Evolutionary conservation across 495 filamentous ascomycete genomes (phyloP).

Genomic region (Emericellopsis terricola): DNA sequence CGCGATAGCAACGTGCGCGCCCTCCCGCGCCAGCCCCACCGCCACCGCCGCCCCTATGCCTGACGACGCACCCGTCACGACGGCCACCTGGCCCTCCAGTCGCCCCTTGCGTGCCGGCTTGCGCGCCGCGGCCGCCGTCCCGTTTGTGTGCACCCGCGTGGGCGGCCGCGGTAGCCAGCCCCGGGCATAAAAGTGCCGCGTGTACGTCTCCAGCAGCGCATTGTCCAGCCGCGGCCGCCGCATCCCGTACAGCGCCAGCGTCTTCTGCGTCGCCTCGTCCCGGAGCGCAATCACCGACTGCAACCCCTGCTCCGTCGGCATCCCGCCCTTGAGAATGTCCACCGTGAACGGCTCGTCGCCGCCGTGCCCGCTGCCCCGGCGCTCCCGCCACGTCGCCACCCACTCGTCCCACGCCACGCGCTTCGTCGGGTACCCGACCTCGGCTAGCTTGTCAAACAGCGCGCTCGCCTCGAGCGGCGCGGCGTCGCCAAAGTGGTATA

Average conservation of each 20-base stretch:
- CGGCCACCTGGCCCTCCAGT: conserved; percentile 33
- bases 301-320: conserved; percentile 42
- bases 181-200: conserved; percentile 50
- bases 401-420: conserved; percentile 42
- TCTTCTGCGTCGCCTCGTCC: conserved; percentile 35
- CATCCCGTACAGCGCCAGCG: conserved; percentile 27
- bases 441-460: conserved; percentile 35
- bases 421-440: conserved; percentile 45
- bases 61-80: conserved; percentile 35
- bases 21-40: conserved; percentile 24
- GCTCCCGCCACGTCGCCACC: conserved; percentile 42
- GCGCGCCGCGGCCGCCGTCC: neutral
- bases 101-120: conserved; percentile 20
- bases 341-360: conserved; percentile 27
- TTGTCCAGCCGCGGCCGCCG: conserved; percentile 41
- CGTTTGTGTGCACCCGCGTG: conserved; percentile 18
- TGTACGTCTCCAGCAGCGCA: conserved; percentile 42
- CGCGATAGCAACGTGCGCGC: conserved; percentile 42
- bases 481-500: conserved; percentile 53
- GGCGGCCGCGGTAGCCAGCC: conserved; percentile 45
- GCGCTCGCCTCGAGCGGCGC: conserved; percentile 33
- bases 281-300: conserved; percentile 39
- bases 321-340: conserved; percentile 34
- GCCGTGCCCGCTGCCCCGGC: conserved; percentile 34
- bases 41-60: conserved; percentile 37